These are phyloP conservation scores for Venustampulla echinocandica DNA, from an alignment of 495 filamentous ascomycete genomes.

Conservation along the genomic window DNA sequence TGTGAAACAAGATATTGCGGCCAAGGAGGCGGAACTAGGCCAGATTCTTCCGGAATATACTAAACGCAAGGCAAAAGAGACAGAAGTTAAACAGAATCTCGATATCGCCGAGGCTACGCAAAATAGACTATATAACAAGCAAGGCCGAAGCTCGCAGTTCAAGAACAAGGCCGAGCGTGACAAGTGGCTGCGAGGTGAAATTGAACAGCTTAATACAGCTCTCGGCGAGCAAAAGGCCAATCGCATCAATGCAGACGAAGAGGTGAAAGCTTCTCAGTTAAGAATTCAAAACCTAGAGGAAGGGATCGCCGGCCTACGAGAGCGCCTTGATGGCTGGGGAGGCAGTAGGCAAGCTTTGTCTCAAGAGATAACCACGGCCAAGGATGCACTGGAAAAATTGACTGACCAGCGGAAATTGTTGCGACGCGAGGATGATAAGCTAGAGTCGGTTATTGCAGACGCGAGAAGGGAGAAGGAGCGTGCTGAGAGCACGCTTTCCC, in stretches of 20 bases:
- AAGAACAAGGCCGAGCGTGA: slow-evolving; percentile 83
- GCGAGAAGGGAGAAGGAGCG: slow-evolving; percentile 63
- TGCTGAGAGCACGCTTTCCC: slow-evolving; percentile 66
- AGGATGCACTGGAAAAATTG: slow-evolving; percentile 70
- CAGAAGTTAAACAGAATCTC: slow-evolving; percentile 55
- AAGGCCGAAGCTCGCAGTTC: slow-evolving; percentile 83
- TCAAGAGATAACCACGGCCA: slow-evolving; percentile 65
- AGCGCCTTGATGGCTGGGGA: slow-evolving; percentile 69
- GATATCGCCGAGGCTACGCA: slow-evolving; percentile 66
- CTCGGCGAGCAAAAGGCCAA: slow-evolving; percentile 74
- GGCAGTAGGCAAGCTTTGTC: slow-evolving; percentile 61
- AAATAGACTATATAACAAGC: slow-evolving; percentile 84
- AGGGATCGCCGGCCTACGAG: slow-evolving; percentile 59
- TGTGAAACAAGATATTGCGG: slow-evolving; percentile 65
- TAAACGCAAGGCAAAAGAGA: slow-evolving; percentile 63
- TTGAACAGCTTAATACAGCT: slow-evolving; percentile 69
- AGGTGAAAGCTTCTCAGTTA: slow-evolving; percentile 64
- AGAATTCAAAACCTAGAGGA: slow-evolving; percentile 64
- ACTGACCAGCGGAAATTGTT: slow-evolving; percentile 86
- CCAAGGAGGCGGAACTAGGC: slow-evolving; percentile 66
- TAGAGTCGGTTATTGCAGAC: slow-evolving; percentile 67
- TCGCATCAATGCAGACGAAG: slow-evolving; percentile 71
- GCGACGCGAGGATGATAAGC: slow-evolving; percentile 81
- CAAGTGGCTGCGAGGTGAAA: slow-evolving; percentile 67
- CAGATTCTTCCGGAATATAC: slow-evolving; percentile 68